Evolutionary conservation across 768 basidiomycete species (phyloP).

Genomic region (Suillus alpinus): DNA sequence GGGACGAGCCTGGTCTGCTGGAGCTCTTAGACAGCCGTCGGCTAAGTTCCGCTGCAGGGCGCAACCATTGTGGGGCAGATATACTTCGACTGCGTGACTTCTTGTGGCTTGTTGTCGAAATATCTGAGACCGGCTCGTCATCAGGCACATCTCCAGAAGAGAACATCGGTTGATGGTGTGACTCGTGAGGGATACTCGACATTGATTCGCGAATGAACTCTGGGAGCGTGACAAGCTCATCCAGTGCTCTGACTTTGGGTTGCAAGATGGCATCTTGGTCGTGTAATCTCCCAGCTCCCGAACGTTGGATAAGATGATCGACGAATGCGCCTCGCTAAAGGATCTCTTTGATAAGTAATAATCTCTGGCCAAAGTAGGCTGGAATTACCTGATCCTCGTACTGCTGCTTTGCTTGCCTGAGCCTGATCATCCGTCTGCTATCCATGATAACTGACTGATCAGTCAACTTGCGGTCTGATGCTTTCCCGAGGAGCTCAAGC

Average conservation of each 20-base stretch:
- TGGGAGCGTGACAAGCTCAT: slow-evolving; percentile 43
- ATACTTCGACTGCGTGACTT: slow-evolving; percentile 46
- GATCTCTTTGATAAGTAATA: slow-evolving; percentile 10
- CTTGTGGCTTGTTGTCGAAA: slow-evolving; percentile 25
- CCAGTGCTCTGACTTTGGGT: slow-evolving; percentile 3
- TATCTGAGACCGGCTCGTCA: slow-evolving; percentile 9
- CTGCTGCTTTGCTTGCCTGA: slow-evolving; percentile 55
- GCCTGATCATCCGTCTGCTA: slow-evolving; percentile 50
- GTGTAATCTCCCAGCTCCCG: slow-evolving; percentile 69
- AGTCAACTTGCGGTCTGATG: slow-evolving; percentile 61
- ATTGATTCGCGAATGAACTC: slow-evolving; percentile 62
- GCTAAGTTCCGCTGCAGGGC: slow-evolving; percentile 21
- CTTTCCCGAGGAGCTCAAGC: slow-evolving; percentile 66
- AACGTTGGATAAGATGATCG: slow-evolving; percentile 67
- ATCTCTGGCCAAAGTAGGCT: background rate
- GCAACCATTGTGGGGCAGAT: slow-evolving; percentile 62
- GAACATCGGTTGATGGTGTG: background rate
- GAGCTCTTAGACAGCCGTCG: slow-evolving; percentile 14
- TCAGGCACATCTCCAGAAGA: slow-evolving; percentile 7
- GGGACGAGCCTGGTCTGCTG: slow-evolving; percentile 26
- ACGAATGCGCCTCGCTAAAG: slow-evolving; percentile 72
- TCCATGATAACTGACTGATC: slow-evolving; percentile 72
- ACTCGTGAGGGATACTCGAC: slow-evolving; percentile 30
- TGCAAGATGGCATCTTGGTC: slow-evolving; percentile 68
- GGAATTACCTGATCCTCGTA: slow-evolving; percentile 61